Conservation (phyloP, 305 asterid genomes). For the Fraxinus sp. region DNA sequence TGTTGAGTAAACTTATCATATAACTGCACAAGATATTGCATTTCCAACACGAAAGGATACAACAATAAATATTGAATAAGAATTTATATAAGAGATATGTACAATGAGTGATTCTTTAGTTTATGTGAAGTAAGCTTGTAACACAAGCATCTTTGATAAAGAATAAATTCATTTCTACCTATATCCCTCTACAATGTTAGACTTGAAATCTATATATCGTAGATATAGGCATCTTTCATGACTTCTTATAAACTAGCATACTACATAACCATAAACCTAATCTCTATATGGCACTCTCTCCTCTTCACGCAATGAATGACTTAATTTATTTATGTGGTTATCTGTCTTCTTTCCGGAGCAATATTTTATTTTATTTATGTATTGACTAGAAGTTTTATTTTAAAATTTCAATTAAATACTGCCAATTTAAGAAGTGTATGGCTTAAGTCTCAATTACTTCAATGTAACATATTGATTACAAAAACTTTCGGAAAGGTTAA, state of each 20-base stretch:
- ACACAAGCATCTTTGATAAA: neutral
- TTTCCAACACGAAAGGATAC: neutral
- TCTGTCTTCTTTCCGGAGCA: neutral
- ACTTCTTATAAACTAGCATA: neutral
- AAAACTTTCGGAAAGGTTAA: neutral
- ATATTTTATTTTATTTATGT: neutral
- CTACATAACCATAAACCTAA: neutral
- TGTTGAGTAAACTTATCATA: neutral
- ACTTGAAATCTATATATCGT: neutral
- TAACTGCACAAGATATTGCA: neutral
- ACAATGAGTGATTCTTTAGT: neutral
- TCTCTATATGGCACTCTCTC: neutral
- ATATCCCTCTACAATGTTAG: neutral
- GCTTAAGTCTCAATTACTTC: neutral
- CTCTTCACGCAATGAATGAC: neutral
- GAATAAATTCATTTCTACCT: neutral
- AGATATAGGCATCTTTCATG: neutral
- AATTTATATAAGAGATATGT: neutral
- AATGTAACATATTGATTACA: neutral
- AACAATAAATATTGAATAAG: neutral
- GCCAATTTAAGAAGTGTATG: neutral
- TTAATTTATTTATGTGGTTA: neutral
- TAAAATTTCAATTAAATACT: neutral
- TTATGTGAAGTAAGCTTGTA: neutral
- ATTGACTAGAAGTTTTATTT: neutral